phyloP scores from a whole-genome alignment of 495 filamentous ascomycete species.

The Hypoxylon rickii region DNA sequence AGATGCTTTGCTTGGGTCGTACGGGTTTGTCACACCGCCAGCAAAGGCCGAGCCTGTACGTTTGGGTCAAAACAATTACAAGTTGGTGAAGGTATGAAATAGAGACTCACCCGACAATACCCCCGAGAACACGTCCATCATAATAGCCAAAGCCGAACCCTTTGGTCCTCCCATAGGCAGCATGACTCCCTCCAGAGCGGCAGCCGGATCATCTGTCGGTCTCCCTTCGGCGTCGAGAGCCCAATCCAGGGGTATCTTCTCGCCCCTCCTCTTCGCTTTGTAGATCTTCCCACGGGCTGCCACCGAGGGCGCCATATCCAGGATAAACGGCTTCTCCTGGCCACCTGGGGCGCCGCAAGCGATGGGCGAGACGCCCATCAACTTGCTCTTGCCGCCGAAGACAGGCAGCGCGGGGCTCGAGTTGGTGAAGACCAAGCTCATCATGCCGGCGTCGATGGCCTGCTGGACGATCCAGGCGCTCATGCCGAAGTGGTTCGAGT shows the following conservation, averaged over 20 bases:
- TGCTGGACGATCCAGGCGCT: constrained; percentile 77
- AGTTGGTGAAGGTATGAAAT: too few relatives aligned
- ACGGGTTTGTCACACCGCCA: constrained; percentile 71
- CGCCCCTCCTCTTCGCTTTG: constrained; percentile 70
- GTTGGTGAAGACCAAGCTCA: constrained; percentile 80
- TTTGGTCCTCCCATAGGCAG: constrained; percentile 81
- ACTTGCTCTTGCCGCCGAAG: constrained; percentile 68
- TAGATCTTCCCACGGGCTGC: constrained; percentile 78
- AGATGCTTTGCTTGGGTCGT: constrained; percentile 67
- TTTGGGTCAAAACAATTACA: too few relatives aligned
- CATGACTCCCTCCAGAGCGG: constrained; percentile 73
- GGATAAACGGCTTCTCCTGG: constrained; percentile 61
- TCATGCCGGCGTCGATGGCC: constrained; percentile 71
- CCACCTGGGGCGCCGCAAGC: constrained; percentile 74
- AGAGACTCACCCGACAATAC: constrained; percentile 62
- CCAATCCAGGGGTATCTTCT: constrained; percentile 76
- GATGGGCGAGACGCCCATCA: constrained; percentile 78
- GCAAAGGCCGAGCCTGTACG: constrained; percentile 62
- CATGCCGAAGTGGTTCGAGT: constrained; percentile 84
- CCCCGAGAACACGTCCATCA: constrained; percentile 87
- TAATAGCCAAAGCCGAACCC: constrained; percentile 70
- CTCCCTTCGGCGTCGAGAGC: constrained; percentile 71
- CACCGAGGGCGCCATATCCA: constrained; percentile 79
- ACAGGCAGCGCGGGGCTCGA: constrained; percentile 73
- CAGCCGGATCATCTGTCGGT: constrained; percentile 68